Base-by-base conservation (phyloP, 306 rosid species). In the Castanea mollissima region DNA sequence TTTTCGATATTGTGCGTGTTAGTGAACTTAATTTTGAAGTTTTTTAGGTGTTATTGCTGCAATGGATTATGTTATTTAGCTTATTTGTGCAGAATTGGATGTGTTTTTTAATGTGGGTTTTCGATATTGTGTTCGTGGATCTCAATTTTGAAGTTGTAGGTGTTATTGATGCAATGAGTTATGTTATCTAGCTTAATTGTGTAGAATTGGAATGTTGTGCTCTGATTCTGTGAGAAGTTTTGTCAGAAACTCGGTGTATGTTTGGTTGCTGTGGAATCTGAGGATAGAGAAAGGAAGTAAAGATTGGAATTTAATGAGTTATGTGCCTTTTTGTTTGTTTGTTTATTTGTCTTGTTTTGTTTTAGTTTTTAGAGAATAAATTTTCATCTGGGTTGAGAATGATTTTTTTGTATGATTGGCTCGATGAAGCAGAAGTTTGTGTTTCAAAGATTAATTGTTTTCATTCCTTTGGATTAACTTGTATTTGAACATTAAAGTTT, bases 371-470 rank as follows among this genome's bases (percentile, higher is more conserved):
- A 49, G 54, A 12, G 54, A 13, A 49, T 3, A 16, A 49, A 56
- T 6, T 14, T 69, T 25, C 10, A 6, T 59, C 15, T 51, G 20
- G 46, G 46, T 14, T 64, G 70, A 19, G 63, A 38, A 14, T 5
- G 21, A 9, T 71, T 2, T 52, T 46, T 71, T 46, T 82, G 20
- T 67, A 56, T 82, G 55, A 21, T 63, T 29, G 74, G 13, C 71
- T 19, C 19, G 29, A 5, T 12, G 18, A 46, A 34, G 49, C 70
- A 16, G 32, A 15, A 15, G n/a, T 62, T 27, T 62, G 68, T 23
- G 70, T 29, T 64, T 64, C 21, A 31, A 15, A 6, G 32, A 2
- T 27, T 21, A 32, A 21, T 15, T 19, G 13, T 69, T 58, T 56
- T 81, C 57, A 62, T 58, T 51, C 12, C 67, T 72, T 73, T 76